Percentiles rank a stretch among this genome's conserved stretches.
Conservation (phyloP, 352 stramenopile genomes). For the Phytopythium boreale region DNA sequence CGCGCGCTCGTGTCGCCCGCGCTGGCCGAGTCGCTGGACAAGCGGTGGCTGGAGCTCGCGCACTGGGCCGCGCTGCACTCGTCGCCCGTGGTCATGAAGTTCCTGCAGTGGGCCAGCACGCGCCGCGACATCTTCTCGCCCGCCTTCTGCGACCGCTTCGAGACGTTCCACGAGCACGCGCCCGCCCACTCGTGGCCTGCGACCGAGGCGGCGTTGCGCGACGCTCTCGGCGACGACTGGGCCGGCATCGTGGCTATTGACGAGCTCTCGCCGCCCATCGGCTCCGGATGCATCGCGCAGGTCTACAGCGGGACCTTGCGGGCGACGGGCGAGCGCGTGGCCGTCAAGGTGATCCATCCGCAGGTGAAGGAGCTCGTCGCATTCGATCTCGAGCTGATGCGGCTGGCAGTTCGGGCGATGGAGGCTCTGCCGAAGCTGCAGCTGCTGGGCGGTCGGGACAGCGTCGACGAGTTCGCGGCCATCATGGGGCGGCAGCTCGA, state of each 20-base stretch:
- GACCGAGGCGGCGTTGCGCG: constrained; percentile 74
- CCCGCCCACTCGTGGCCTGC: constrained; percentile 86
- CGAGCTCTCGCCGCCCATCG: constrained; percentile 45
- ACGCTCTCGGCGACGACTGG: constrained; percentile 89
- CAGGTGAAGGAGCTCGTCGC: constrained; percentile 85
- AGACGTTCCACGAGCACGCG: constrained; percentile 87
- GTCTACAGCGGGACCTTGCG: constrained; percentile 88
- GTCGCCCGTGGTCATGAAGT: constrained; percentile 94
- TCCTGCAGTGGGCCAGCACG: constrained; percentile 94
- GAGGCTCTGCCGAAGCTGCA: constrained; percentile 60
- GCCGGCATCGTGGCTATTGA: constrained; percentile 49
- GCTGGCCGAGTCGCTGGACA: constrained; percentile 23
- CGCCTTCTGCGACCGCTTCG: constrained; percentile 89
- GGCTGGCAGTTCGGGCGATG: constrained; percentile 54
- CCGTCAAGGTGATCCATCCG: constrained; percentile 93
- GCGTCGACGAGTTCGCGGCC: constrained; percentile 79
- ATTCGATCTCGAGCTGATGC: constrained; percentile 85
- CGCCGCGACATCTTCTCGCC: constrained; percentile 93
- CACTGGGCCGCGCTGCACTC: constrained; percentile 56
- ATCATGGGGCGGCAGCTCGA: constrained; percentile 92
- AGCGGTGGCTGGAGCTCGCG: constrained; percentile 66
- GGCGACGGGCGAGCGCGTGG: constrained; percentile 66
- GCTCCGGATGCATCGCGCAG: constrained; percentile 94
- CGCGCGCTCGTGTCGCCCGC: constrained; percentile 18
- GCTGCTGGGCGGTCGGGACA: constrained; percentile 74